phyloP scores from a whole-genome alignment of 2,329 filamentous ascomycete species.

The Pseudogymnoascus sp. region DNA sequence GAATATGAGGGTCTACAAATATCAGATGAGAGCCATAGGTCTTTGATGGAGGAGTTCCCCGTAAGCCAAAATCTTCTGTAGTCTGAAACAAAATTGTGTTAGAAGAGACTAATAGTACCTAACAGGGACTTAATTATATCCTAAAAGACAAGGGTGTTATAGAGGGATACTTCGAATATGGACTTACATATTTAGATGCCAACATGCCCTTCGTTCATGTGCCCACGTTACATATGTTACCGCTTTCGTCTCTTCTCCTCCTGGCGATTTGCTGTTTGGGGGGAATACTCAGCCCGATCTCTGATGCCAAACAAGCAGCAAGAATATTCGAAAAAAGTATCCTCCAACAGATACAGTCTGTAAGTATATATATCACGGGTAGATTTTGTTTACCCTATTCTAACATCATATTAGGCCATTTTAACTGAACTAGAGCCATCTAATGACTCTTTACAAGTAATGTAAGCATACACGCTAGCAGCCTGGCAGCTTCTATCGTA shows the following conservation, averaged over 20 bases:
- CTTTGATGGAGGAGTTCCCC: not conserved
- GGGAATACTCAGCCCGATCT: not conserved
- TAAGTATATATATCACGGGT: not conserved
- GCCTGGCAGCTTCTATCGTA: not conserved
- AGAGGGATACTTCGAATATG: not conserved
- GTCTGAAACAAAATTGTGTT: not conserved
- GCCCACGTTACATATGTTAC: not conserved
- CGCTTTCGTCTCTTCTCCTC: not conserved
- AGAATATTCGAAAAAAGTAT: not conserved
- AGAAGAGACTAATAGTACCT: not conserved
- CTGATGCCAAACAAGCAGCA: not conserved
- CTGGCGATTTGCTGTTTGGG: not conserved
- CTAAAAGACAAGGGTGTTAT: not conserved
- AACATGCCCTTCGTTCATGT: not conserved
- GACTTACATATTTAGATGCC: not conserved
- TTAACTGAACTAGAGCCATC: not conserved
- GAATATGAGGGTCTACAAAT: slow-evolving; percentile 35
- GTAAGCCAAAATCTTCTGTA: not conserved
- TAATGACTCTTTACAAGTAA: not conserved
- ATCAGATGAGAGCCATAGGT: slow-evolving; percentile 16
- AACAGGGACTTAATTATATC: not conserved
- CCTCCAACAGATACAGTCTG: not conserved
- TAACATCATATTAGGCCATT: not conserved
- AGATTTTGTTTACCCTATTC: not conserved
- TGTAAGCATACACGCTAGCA: not conserved